Evolutionary conservation across 2,329 filamentous ascomycete species (phyloP).

Genomic region (Fusarium incarnatum): DNA sequence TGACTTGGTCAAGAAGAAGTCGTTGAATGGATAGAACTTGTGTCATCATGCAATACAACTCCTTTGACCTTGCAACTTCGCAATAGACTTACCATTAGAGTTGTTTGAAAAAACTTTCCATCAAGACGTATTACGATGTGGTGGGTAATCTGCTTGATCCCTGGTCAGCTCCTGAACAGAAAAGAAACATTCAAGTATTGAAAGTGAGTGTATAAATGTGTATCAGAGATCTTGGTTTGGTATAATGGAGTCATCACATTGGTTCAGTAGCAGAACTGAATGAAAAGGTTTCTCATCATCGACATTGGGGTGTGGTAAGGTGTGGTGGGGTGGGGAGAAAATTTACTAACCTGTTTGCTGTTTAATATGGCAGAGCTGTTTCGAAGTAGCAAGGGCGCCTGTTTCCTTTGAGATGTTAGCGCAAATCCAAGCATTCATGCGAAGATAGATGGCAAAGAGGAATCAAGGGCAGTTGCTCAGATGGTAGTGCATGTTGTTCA

Average conservation of each 20-base stretch:
- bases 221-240: slow-evolving; percentile 73
- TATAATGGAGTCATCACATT: slow-evolving; percentile 73
- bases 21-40: slow-evolving; percentile 82
- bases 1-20: slow-evolving; percentile 75
- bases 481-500: slow-evolving; percentile 83
- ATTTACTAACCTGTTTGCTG: slow-evolving; percentile 21
- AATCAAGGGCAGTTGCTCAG: slow-evolving; percentile 58
- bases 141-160: neutral
- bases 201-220: slow-evolving; percentile 34
- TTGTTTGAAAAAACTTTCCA: no score
- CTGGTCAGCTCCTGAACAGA: slow-evolving; percentile 24
- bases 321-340: neutral
- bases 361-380: neutral
- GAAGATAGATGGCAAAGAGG: neutral
- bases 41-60: slow-evolving; percentile 52
- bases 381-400: slow-evolving; percentile 3
- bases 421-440: neutral
- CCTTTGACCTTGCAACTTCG: neutral
- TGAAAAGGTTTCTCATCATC: slow-evolving; percentile 73
- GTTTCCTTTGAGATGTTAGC: slow-evolving; percentile 15
- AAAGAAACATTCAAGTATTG: neutral
- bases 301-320: slow-evolving; percentile 42
- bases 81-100: slow-evolving; percentile 26
- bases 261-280: slow-evolving; percentile 83
- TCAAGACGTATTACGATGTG: neutral